Percentiles rank a stretch among this genome's conserved stretches.
Conservation (phyloP, 2,329 filamentous ascomycete genomes). For the Ophiocordyceps camponoti-leonardi region DNA sequence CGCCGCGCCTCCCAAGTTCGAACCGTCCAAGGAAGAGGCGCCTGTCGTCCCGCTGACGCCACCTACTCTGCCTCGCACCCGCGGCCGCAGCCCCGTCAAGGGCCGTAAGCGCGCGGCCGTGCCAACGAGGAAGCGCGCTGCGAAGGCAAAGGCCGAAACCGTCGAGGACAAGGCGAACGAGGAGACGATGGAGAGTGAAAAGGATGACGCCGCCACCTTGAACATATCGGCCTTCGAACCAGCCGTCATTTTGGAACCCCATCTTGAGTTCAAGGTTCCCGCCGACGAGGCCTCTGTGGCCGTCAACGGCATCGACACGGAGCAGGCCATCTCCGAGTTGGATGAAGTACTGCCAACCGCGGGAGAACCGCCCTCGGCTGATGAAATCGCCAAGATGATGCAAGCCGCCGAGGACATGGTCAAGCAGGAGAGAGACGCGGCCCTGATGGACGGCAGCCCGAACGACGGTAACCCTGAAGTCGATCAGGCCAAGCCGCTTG, state of each 20-base stretch:
- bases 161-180: constrained; percentile 15
- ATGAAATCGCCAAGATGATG: constrained; percentile 71
- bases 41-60: constrained; percentile 32
- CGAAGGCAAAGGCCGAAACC: constrained; percentile 24
- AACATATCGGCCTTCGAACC: constrained; percentile 34
- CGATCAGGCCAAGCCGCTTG: constrained; percentile 18
- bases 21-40: constrained; percentile 28
- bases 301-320: constrained; percentile 43
- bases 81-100: constrained; percentile 39
- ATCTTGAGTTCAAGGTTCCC: constrained; percentile 48
- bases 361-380: constrained; percentile 52
- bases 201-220: constrained; percentile 18
- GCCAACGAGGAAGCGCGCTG: constrained; percentile 36
- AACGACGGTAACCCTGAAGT: constrained; percentile 19
- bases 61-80: constrained; percentile 24
- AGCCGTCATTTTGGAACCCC: constrained; percentile 27
- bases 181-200: constrained; percentile 12
- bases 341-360: constrained; percentile 47
- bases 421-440: constrained; percentile 38
- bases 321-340: constrained; percentile 56
- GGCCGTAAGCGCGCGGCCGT: constrained; percentile 25
- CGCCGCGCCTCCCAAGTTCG: constrained; percentile 64
- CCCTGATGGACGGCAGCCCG: constrained; percentile 17
- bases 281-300: constrained; percentile 46
- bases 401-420: constrained; percentile 81